phyloP scores from a whole-genome alignment of 2,329 filamentous ascomycete genomes.

The Neofusicoccum kwambonambiense region DNA sequence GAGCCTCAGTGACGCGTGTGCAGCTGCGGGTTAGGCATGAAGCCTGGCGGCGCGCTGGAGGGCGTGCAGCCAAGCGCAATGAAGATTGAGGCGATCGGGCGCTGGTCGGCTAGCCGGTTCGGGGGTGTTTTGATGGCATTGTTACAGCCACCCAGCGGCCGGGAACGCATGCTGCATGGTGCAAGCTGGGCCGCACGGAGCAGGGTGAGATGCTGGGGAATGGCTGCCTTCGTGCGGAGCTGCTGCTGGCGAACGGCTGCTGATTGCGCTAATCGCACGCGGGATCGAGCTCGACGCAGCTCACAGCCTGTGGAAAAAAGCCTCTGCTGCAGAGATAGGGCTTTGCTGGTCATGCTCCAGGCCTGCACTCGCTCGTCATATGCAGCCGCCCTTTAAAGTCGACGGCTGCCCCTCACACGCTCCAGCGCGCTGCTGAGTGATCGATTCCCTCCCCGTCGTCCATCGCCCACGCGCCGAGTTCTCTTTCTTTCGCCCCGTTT shows the following conservation, averaged over 20 bases:
- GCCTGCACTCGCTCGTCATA: background rate
- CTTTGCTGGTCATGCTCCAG: background rate
- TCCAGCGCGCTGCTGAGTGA: background rate
- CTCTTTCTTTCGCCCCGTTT: background rate
- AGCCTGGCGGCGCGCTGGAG: background rate
- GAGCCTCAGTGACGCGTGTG: background rate
- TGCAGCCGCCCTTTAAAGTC: background rate
- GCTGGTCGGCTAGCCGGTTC: background rate
- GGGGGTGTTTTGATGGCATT: background rate
- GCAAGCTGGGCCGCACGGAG: conserved; percentile 2
- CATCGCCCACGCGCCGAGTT: background rate
- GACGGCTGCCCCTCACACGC: conserved; percentile 5
- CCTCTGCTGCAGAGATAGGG: background rate
- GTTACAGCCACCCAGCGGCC: conserved; percentile 1
- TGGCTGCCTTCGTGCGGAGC: background rate
- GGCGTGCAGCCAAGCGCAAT: background rate
- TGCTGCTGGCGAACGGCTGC: background rate
- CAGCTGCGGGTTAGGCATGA: background rate
- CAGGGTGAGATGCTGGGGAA: background rate
- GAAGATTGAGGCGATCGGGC: background rate
- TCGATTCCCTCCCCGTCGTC: background rate
- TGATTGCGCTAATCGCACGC: conserved; percentile 15
- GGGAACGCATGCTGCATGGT: conserved; percentile 1
- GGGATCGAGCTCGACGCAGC: background rate
- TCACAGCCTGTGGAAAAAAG: background rate